Evolutionary conservation across 2,329 filamentous ascomycete genomes (phyloP), one percentile per base, ranked within the genome.

Genomic region (Pestalotiopsis sp.): DNA sequence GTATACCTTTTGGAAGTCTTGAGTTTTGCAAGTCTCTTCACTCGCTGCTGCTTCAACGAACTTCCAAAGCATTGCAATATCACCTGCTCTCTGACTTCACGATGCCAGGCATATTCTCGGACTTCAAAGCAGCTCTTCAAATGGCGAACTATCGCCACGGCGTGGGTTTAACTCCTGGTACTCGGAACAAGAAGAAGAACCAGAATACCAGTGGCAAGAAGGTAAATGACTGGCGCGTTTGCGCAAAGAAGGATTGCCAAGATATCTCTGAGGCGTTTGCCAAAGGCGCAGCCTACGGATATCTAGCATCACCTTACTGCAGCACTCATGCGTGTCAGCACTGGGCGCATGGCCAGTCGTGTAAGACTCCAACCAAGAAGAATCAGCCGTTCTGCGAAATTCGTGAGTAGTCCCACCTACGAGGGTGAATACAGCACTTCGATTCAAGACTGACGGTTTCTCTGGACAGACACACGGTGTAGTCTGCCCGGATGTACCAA

Each of bases 301-400:
- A 14, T 30, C 61, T 48, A 13, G 59, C 30, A 40, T 62, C 61
- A 39, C 20, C 38, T 24, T 64, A 64, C 22, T 64, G 61, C 61
- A 64, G 40, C 61, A 39, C 20, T 22, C 61, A 64, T 52, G 61
- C 61, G 4, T 64, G 61, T 26, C 38, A 14, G 11, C 17, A 44
- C 22, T 38, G 26, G 26, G 40, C 48, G 38, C 39, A 20, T 24
- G 61, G 40, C 6, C 22, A 38, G 40, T 22, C 22, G 38, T 64
- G 61, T 22, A 52, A 20, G 61, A 64, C 48, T 52, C 13, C 38
- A 9, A 64, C 38, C 39, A 64, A 52, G 22, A 64, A n/a, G 40
- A 39, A 39, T 5, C 20, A 64, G n/a, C n/a, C 22, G n/a, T 22
- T 22, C 20, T 64, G 61, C 22, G 40, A 64, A 17, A n/a, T 38